Conservation (phyloP, 257 asterid genomes). For the Cordia subcordata region DNA sequence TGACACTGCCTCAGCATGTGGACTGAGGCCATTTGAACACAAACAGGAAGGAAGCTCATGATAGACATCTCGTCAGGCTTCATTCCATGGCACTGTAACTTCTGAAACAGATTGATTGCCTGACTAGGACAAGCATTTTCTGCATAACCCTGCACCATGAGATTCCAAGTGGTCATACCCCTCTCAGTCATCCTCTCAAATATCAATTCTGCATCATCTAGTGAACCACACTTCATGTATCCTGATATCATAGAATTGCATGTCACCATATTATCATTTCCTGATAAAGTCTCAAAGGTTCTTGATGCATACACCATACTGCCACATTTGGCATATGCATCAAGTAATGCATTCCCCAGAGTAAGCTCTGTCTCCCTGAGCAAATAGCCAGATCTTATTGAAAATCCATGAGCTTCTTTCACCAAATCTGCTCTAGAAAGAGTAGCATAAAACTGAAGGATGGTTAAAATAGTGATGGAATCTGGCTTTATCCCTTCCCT, state of each 20-base stretch:
- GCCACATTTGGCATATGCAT: slow-evolving; percentile 77
- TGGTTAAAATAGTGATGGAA: slow-evolving; percentile 51
- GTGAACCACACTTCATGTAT: slow-evolving; percentile 36
- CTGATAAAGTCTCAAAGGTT: slow-evolving; percentile 42
- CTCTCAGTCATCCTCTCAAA: slow-evolving; percentile 51
- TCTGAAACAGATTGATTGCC: slow-evolving; percentile 49
- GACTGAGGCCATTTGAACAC: slow-evolving; percentile 63
- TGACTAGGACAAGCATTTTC: slow-evolving; percentile 47
- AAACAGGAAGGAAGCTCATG: slow-evolving; percentile 61
- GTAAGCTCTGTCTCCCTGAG: slow-evolving; percentile 40
- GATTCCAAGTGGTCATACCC: slow-evolving; percentile 69
- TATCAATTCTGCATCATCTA: slow-evolving; percentile 38
- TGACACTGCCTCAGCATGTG: slow-evolving; percentile 73
- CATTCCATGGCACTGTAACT: slow-evolving; percentile 42
- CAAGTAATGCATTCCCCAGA: slow-evolving; percentile 60
- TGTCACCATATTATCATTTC: slow-evolving; percentile 49
- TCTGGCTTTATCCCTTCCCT: slow-evolving; percentile 54
- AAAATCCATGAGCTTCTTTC: slow-evolving; percentile 73
- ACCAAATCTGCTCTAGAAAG: slow-evolving; percentile 36
- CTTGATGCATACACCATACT: slow-evolving; percentile 48
- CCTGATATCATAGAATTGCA: slow-evolving; percentile 70
- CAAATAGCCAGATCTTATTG: slow-evolving; percentile 40
- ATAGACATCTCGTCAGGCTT: slow-evolving; percentile 65
- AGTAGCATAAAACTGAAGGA: slow-evolving; percentile 38
- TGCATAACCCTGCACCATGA: slow-evolving; percentile 62